Evolutionary conservation across 345 rosid species (phyloP).

Genomic region (Adansonia digitata): DNA sequence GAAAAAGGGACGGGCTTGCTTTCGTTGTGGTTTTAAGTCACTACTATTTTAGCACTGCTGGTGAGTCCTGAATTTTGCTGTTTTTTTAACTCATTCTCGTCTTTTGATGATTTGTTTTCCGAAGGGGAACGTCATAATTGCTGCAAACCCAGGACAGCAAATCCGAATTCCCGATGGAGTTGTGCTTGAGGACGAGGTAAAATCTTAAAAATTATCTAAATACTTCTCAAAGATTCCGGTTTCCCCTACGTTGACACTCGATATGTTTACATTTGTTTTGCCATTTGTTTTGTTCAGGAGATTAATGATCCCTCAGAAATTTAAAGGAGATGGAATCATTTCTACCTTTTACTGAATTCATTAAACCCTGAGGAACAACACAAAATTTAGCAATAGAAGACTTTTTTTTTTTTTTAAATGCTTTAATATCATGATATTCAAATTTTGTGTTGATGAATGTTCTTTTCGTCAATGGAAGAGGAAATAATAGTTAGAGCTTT

Average conservation of each 20-base stretch:
- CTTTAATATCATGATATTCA: not conserved
- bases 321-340: not conserved
- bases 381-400: not conserved
- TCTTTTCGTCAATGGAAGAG: not conserved
- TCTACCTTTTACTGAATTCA: not conserved
- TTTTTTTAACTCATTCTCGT: not conserved
- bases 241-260: not conserved
- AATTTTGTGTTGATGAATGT: not conserved
- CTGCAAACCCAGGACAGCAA: slow-evolving; percentile 37
- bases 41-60: not conserved
- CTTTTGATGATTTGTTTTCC: not conserved
- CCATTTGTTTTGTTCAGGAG: slow-evolving; percentile 28
- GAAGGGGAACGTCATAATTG: slow-evolving; percentile 44
- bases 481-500: slow-evolving; percentile 9
- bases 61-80: not conserved
- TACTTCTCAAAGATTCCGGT: not conserved
- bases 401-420: not conserved
- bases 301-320: slow-evolving; percentile 28
- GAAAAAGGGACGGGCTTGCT: not conserved
- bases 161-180: slow-evolving; percentile 45
- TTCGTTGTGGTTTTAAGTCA: not conserved
- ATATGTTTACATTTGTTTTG: not conserved
- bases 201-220: not conserved
- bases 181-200: slow-evolving; percentile 41
- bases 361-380: not conserved